Evolutionary conservation across 2,329 filamentous ascomycete species (phyloP).

Genomic region (Paecilomyces variotii): DNA sequence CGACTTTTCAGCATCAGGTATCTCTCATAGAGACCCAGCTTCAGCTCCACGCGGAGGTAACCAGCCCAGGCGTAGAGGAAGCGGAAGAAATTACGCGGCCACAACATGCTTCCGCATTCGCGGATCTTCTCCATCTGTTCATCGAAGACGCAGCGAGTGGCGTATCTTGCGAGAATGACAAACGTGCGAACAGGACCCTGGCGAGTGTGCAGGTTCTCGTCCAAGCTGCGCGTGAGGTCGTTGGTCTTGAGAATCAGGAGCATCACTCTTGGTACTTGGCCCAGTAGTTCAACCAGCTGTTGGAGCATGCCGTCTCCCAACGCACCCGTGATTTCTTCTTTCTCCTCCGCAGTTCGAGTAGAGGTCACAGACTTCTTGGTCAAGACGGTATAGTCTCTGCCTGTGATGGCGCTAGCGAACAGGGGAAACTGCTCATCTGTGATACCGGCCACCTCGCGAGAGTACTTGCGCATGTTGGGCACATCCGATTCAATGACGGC

Average conservation of each 20-base stretch:
- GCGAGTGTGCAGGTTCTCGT: slow-evolving; percentile 63
- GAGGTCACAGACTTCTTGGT: slow-evolving; percentile 47
- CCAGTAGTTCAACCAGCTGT: slow-evolving; percentile 79
- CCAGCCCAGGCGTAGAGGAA: slow-evolving; percentile 46
- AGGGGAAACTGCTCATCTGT: slow-evolving; percentile 85
- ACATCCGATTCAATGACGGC: slow-evolving; percentile 89
- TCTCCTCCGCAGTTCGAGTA: slow-evolving; percentile 65
- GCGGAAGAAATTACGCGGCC: slow-evolving; percentile 43
- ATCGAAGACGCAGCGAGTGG: slow-evolving; percentile 54
- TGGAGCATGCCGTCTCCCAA: slow-evolving; percentile 82
- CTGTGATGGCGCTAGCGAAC: slow-evolving; percentile 93
- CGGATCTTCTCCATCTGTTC: slow-evolving; percentile 48
- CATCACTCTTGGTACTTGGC: slow-evolving; percentile 83
- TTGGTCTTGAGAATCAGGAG: slow-evolving; percentile 96
- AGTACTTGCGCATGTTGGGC: slow-evolving; percentile 75
- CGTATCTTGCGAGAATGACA: slow-evolving; percentile 57
- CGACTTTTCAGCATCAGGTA: slow-evolving; percentile 45
- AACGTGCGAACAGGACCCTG: slow-evolving; percentile 55
- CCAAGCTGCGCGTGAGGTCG: slow-evolving; percentile 84
- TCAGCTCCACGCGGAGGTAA: slow-evolving; percentile 50
- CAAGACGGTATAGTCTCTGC: slow-evolving; percentile 77
- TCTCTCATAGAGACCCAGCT: slow-evolving; percentile 51
- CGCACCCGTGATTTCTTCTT: slow-evolving; percentile 74
- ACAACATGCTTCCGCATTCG: slow-evolving; percentile 43
- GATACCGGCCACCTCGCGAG: slow-evolving; percentile 80